These are phyloP conservation scores for Neonectria hederae DNA, from an alignment of 2,329 filamentous ascomycete species.

Conservation along the genomic window DNA sequence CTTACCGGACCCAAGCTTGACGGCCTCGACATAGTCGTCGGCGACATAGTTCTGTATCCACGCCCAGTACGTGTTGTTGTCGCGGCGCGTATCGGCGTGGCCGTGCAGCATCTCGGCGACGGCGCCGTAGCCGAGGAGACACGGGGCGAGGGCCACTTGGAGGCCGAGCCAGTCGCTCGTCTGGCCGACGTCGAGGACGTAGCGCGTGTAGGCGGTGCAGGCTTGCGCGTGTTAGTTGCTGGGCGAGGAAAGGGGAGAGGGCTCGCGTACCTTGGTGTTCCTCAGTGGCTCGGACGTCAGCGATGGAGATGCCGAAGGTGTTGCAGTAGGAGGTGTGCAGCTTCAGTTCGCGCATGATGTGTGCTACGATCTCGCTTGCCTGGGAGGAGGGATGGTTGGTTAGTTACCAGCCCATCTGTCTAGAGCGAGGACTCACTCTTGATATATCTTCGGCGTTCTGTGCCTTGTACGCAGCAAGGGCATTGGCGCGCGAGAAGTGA, in stretches of 20 bases:
- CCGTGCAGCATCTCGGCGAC: conserved; percentile 77
- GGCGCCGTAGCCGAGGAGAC: conserved; percentile 86
- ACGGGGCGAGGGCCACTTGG: conserved; percentile 85
- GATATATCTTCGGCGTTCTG: conserved; percentile 78
- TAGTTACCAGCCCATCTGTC: not conserved
- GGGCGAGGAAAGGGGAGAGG: not conserved
- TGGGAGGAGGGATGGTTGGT: conserved; percentile 26
- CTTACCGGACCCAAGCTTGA: conserved; percentile 75
- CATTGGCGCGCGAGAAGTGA: conserved; percentile 88
- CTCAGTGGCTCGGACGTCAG: conserved; percentile 76
- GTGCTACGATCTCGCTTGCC: conserved; percentile 69
- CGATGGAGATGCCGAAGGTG: conserved; percentile 78
- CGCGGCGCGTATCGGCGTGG: conserved; percentile 67
- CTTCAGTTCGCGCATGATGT: conserved; percentile 81
- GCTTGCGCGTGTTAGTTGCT: conserved; percentile 60
- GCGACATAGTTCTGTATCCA: conserved; percentile 93
- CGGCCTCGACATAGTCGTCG: conserved; percentile 79
- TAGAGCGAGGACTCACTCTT: conserved; percentile 59
- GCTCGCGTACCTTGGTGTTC: conserved; percentile 73
- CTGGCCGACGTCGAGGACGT: conserved; percentile 87
- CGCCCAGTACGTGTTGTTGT: conserved; percentile 81
- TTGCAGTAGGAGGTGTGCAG: conserved; percentile 86
- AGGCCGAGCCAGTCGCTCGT: conserved; percentile 89
- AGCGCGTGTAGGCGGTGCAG: conserved; percentile 85
- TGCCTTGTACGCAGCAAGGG: conserved; percentile 86